Evolutionary conservation across 139 green algal species (phyloP).

Genomic region (Dunaliella primolecta): DNA sequence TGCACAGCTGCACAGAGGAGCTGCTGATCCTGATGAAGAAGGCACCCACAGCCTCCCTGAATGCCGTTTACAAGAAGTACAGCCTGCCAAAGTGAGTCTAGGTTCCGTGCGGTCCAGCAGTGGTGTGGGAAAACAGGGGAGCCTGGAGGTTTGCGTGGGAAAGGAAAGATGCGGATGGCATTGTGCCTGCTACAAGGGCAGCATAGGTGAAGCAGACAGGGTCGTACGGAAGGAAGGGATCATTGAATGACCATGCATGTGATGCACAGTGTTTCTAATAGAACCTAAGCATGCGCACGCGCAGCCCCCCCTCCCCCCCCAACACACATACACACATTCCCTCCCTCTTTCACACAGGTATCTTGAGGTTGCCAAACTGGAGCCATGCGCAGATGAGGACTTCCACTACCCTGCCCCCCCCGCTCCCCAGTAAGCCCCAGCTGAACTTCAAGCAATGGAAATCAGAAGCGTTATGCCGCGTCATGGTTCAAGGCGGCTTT

Average conservation of each 20-base stretch:
- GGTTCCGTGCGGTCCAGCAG: too few relatives aligned
- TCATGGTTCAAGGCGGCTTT: too few relatives aligned
- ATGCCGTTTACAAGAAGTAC: constrained; percentile 96
- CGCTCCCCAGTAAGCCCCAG: neutral
- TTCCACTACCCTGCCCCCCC: neutral
- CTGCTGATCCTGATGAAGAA: constrained; percentile 75
- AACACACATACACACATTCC: neutral
- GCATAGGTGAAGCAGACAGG: too few relatives aligned
- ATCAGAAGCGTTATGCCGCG: neutral
- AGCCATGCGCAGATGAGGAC: neutral
- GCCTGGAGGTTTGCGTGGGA: too few relatives aligned
- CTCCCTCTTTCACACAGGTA: constrained; percentile 5
- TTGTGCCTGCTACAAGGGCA: too few relatives aligned
- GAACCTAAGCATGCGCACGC: too few relatives aligned
- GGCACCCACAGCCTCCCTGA: constrained; percentile 59
- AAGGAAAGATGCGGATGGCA: too few relatives aligned
- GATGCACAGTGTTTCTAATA: too few relatives aligned
- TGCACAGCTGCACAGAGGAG: constrained; percentile 54
- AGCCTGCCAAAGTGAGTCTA: constrained; percentile 57
- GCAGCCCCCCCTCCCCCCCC: too few relatives aligned
- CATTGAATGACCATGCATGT: too few relatives aligned
- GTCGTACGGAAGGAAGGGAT: too few relatives aligned
- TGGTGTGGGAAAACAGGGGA: too few relatives aligned
- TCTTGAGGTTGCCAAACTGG: constrained; percentile 55
- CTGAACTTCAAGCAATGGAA: neutral